Evolutionary conservation across 2,329 filamentous ascomycete species (phyloP).

Genomic region (Aspergillus oerlinghausenensis): DNA sequence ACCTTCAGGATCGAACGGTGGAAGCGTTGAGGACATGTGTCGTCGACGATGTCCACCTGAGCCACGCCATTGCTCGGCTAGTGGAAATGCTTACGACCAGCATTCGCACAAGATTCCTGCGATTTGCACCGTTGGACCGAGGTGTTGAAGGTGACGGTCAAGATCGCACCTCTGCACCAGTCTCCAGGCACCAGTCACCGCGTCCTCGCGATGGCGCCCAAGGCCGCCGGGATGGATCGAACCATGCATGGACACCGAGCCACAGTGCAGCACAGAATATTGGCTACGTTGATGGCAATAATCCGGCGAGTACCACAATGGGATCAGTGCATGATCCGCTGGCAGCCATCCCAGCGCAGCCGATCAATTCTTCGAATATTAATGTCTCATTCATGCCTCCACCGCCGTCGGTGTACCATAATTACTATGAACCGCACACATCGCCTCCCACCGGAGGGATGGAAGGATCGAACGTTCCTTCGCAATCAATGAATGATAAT

Average conservation of each 20-base stretch:
- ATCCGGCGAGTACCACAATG: slow-evolving; percentile 17
- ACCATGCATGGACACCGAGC: slow-evolving; percentile 24
- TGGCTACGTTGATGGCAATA: slow-evolving; percentile 26
- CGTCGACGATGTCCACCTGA: slow-evolving; percentile 63
- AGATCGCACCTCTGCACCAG: slow-evolving; percentile 32
- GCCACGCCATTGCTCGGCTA: slow-evolving; percentile 58
- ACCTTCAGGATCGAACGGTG: slow-evolving; percentile 55
- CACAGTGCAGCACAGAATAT: slow-evolving; percentile 15
- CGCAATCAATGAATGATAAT: slow-evolving; percentile 25
- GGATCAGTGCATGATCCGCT: slow-evolving; percentile 36
- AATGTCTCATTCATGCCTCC: slow-evolving; percentile 46
- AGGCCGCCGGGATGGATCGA: slow-evolving; percentile 22
- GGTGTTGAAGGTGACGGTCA: slow-evolving; percentile 35
- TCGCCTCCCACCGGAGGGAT: slow-evolving; percentile 28
- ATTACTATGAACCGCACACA: slow-evolving; percentile 38
- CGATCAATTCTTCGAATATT: slow-evolving; percentile 43
- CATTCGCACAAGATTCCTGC: slow-evolving; percentile 55
- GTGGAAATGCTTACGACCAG: slow-evolving; percentile 56
- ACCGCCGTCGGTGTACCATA: slow-evolving; percentile 43
- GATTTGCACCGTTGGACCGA: slow-evolving; percentile 51
- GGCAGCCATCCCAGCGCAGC: slow-evolving; percentile 40
- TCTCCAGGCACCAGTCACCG: slow-evolving; percentile 36
- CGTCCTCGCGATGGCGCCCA: slow-evolving; percentile 24
- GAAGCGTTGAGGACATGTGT: slow-evolving; percentile 56
- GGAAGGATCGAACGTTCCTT: slow-evolving; percentile 26